Conservation (phyloP, 768 basidiomycete genomes). For the Pleurotus citrinopileatus region DNA sequence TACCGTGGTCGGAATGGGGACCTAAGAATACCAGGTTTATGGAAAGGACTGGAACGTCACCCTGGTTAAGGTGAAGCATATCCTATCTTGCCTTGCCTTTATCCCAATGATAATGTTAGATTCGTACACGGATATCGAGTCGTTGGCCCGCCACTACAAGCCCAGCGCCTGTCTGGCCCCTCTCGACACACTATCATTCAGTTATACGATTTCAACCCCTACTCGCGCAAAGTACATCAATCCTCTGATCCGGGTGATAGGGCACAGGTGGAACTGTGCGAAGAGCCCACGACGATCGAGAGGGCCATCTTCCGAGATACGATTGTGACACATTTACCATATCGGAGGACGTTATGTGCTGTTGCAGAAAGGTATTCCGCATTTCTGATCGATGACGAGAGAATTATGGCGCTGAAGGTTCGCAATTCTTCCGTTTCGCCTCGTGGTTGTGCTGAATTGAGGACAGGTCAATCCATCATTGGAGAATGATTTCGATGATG, state of each 20-base stretch:
- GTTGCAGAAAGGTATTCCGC: neutral
- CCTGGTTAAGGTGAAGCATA: neutral
- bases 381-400: slow-evolving; percentile 5
- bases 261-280: neutral
- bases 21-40: neutral
- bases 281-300: neutral
- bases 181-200: neutral
- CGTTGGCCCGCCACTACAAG: neutral
- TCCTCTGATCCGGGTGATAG: neutral
- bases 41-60: neutral
- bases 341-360: neutral
- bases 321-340: neutral
- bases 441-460: neutral
- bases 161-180: neutral
- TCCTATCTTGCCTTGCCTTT: neutral
- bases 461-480: neutral
- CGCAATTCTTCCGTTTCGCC: neutral
- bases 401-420: slow-evolving; percentile 6
- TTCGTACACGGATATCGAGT: slow-evolving; percentile 4
- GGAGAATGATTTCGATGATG: slow-evolving; percentile 2
- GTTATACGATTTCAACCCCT: slow-evolving; percentile 5
- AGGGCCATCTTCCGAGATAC: neutral
- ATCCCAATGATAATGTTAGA: neutral
- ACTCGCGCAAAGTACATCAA: neutral
- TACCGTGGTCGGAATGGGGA: neutral